Conservation (phyloP, 495 filamentous ascomycete genomes). For the Amorphotheca resinae region DNA sequence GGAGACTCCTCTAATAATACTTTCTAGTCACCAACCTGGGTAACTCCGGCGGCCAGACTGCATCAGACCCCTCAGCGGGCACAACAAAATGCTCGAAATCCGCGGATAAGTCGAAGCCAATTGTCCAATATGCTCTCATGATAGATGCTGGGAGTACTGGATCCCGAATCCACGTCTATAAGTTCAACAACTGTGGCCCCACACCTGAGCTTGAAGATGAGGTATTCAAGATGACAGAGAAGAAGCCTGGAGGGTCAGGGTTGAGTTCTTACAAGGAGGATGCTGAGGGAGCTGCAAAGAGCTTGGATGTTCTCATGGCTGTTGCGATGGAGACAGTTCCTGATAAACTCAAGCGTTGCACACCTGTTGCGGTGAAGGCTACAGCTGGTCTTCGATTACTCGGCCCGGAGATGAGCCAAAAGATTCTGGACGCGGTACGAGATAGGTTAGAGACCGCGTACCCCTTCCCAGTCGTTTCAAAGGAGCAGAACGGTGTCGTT, state of each 20-base stretch:
- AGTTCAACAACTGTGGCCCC: conserved; percentile 94
- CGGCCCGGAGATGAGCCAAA: conserved; percentile 65
- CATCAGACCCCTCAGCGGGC: conserved; percentile 45
- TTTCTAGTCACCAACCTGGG: conserved; percentile 3
- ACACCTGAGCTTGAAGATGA: conserved; percentile 93
- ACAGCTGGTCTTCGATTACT: conserved; percentile 84
- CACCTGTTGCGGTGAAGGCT: conserved; percentile 89
- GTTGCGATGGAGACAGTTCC: conserved; percentile 74
- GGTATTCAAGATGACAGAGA: conserved; percentile 78
- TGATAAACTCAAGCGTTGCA: conserved; percentile 74
- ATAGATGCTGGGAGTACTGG: conserved; percentile 97
- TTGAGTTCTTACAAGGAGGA: conserved; percentile 77
- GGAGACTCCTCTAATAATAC: not conserved
- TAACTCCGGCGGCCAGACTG: conserved; percentile 32
- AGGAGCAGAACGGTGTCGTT: conserved; percentile 71
- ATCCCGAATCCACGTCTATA: conserved; percentile 95
- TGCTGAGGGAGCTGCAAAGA: conserved; percentile 76
- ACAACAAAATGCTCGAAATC: conserved; percentile 71
- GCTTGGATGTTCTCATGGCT: conserved; percentile 76
- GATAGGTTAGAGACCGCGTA: conserved; percentile 74
- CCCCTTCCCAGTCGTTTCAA: conserved; percentile 84
- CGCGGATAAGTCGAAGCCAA: conserved; percentile 69
- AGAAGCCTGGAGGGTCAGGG: conserved; percentile 64
- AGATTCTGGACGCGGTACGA: conserved; percentile 79
- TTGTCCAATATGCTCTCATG: conserved; percentile 97